These are phyloP conservation scores for Leccinum pachyderme DNA, from an alignment of 1,284 basidiomycete genomes.

Conservation along the genomic window DNA sequence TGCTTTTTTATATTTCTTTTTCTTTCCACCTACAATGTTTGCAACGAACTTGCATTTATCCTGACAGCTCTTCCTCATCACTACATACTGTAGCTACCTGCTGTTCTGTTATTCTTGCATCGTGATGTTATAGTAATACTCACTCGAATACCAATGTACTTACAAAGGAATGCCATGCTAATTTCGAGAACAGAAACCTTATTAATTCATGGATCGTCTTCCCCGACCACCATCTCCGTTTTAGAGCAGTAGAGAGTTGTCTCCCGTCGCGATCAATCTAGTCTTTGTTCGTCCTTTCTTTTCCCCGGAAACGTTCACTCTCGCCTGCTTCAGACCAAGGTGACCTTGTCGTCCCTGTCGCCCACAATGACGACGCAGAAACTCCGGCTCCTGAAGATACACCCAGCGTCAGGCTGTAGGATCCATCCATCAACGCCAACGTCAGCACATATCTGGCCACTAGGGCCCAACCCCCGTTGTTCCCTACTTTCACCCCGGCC, in stretches of 20 bases:
- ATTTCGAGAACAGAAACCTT: no score
- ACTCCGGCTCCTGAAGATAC: constrained; percentile 44
- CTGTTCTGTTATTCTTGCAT: neutral
- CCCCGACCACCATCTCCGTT: neutral
- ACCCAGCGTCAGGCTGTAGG: constrained; percentile 52
- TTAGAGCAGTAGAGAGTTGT: constrained; percentile 52
- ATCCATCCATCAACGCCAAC: constrained; percentile 25
- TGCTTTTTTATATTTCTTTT: neutral
- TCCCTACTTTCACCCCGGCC: constrained; percentile 51
- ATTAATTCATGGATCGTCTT: neutral
- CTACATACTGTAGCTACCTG: neutral
- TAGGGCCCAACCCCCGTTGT: constrained; percentile 24
- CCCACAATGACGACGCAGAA: constrained; percentile 43
- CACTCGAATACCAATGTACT: neutral
- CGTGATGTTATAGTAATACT: neutral
- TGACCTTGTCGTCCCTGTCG: constrained; percentile 38
- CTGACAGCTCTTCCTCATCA: neutral
- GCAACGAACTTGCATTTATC: neutral
- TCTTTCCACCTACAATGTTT: neutral
- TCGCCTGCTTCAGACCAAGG: constrained; percentile 53
- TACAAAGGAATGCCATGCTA: no score
- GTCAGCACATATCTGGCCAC: constrained; percentile 48
- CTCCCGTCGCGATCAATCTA: constrained; percentile 42
- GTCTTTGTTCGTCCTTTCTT: neutral
- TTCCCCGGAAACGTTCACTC: constrained; percentile 40